Base-by-base conservation (phyloP, 352 stramenopile species). In the Phytophthora agathidicida region DNA sequence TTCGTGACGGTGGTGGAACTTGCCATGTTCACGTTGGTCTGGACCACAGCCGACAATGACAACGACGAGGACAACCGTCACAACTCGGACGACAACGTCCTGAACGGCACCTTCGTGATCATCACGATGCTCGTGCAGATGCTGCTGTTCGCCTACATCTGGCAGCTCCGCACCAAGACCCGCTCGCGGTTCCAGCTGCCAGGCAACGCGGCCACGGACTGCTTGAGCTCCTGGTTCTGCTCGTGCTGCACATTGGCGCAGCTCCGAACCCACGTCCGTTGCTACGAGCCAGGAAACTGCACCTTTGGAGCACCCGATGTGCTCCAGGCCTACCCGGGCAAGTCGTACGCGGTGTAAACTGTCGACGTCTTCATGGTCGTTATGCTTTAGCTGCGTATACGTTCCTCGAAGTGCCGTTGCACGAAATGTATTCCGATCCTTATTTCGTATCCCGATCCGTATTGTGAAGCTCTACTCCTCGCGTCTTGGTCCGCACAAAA, bases 241-340 rank as follows among this genome's bases (percentile, higher is more conserved):
- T 61, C 57, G 3, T 76, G 64, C 52, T 83, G 73, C 58, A 62
- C 61, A 2, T 48, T 80, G 30, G 65, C 73, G 9, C 73, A 83
- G 46, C 51, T 83, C 5, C 54, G 66, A 3, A 75, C 69, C 3
- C 73, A 82, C 45, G 49, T 76, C 7, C 69, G 65, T 19, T 59
- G 65, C 53, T 88, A 88, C 62, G 70, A 64, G 24, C 75, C 75
- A 2, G 73, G 75, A 5, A 60, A 16, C 16, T 88, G 75, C 58
- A 44, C 53, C 9, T 86, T 86, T n/a, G 17, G 49, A 63, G 30
- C 70, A 5, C 71, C 71, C 16, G 65, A 83, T 16, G 68, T 67
- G 23, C 64, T 72, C 19, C 64, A 68, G 51, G 64, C 64, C 7
- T 72, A 68, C 32, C 58, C 64, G 0, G 58, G 58, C 57, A 68